Base-by-base conservation (phyloP, 768 basidiomycete species). In the Neoboletus magnificus region DNA sequence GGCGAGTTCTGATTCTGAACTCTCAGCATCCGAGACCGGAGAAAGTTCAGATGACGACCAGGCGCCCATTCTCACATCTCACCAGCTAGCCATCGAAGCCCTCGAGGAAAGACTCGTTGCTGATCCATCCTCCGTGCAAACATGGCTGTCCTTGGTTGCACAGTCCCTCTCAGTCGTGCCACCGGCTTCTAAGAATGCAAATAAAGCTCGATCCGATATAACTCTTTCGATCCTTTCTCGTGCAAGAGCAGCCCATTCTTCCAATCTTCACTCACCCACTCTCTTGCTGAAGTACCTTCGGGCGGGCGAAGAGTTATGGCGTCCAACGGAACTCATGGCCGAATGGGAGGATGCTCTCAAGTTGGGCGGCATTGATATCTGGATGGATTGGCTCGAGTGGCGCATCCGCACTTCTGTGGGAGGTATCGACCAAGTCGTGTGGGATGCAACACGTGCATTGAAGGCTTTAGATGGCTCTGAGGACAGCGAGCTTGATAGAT, bases 301-400 rank as follows among this genome's bases (percentile, higher is more conserved):
- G 51, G 82, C 86, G 2, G 89, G 89, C 18, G 87, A 89, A 70
- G 83, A 88, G 56, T 63, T 87, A 18, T 91, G 89, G 89, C 67
- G 78, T 23, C 76, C 76, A 52, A 74, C 74, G 41, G 82, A 82
- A 68, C 62, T 86, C 18, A 51, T 64, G 23, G 73, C 74, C 4
- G 87, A 91, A 61, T 93, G 91, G 91, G 85, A 89, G 52, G 75
- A 78, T 20, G 83, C 86, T 3, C 67, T 91, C 58, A 62, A 69
- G 48, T 61, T 80, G 5, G 78, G 81, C 29, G 80, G 77, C 35
- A 68, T 78, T 27, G 81, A 84, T 36, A 75, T 92, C 25, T 87
- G 84, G 81, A 79, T 91, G 73, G 86, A 86, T 60, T 93, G 90
- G 89, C 64, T 92, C 3, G 86, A 88, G 59, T 91, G 88, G 88